Evolutionary conservation across 2,329 filamentous ascomycete genomes (phyloP), one percentile per base, ranked within the genome.

Genomic region (Diaporthe sp.): DNA sequence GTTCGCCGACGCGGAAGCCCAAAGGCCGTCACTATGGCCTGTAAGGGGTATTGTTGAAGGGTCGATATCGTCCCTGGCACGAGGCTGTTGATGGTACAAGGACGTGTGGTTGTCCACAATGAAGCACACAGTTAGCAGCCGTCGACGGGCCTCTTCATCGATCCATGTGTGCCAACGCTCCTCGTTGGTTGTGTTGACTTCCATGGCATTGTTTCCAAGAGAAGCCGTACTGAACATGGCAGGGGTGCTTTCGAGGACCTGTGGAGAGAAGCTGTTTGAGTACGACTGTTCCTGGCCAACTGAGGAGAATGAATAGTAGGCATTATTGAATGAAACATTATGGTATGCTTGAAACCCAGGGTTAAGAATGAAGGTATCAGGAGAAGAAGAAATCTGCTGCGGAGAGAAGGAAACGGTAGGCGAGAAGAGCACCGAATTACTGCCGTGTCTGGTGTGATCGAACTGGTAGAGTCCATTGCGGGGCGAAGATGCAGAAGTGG

Each of bases 81-180:
- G 82, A 25, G 83, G 84, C 77, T 89, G 88, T 81, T 92, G 88
- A 71, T 89, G 85, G 78, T 90, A 91, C 77, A 88, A 84, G 77
- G 88, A 87, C 79, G 88, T 86, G 76, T 91, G 90, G 9, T 88
- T 84, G 80, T 92, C 90, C 74, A 90, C 83, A 72, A 90, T 82
- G 81, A 91, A 90, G 82, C 89, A 92, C 20, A 87, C 87, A 47
- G 88, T 85, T n/a, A 91, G 82, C 39, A 92, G 85, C 57, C 90
- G 87, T 73, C 89, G 87, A 73, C 84, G 85, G 10, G 88, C 84
- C 81, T 92, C 90, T 68, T 82, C 81, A 61, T 87, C 82, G 55
- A 91, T 81, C 90, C 90, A 92, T 76, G 82, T 79, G 53, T 82
- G 83, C 90, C 90, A 92, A 63, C 83, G 84, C 75, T 82, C 82